These are phyloP conservation scores for Corylus avellana DNA, from an alignment of 306 rosid species.

Conservation along the genomic window DNA sequence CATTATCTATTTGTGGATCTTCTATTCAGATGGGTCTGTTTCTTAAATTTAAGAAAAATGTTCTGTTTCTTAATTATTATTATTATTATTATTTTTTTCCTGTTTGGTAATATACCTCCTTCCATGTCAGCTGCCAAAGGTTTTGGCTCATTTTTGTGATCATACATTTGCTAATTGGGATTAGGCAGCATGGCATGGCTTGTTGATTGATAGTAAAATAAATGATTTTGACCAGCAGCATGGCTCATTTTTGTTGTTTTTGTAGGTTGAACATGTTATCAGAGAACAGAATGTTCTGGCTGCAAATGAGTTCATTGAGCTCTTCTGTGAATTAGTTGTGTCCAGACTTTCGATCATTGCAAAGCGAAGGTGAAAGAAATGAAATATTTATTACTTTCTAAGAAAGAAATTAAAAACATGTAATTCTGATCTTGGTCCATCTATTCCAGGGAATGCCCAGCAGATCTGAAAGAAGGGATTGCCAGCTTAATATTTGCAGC, in stretches of 20 bases:
- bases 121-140: background rate
- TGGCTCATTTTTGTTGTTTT: background rate
- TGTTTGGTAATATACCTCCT: background rate
- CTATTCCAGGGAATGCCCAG: conserved; percentile 80
- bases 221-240: background rate
- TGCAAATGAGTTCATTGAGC: conserved; percentile 91
- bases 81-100: too few species aligned
- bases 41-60: background rate
- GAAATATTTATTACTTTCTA: background rate
- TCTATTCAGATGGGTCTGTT: background rate
- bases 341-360: conserved; percentile 81
- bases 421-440: conserved; percentile 29
- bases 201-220: background rate
- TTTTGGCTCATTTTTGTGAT: background rate
- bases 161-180: background rate
- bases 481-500: conserved; percentile 89
- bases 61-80: too few species aligned
- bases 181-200: background rate
- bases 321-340: conserved; percentile 84
- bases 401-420: conserved; percentile 1
- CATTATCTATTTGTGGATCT: background rate
- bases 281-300: conserved; percentile 93
- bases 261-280: conserved; percentile 95
- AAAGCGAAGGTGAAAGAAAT: conserved; percentile 66
- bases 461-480: conserved; percentile 95